These are phyloP conservation scores for Sordariomycetes sp. DNA, from an alignment of 2,329 filamentous ascomycete species.

Conservation along the genomic window DNA sequence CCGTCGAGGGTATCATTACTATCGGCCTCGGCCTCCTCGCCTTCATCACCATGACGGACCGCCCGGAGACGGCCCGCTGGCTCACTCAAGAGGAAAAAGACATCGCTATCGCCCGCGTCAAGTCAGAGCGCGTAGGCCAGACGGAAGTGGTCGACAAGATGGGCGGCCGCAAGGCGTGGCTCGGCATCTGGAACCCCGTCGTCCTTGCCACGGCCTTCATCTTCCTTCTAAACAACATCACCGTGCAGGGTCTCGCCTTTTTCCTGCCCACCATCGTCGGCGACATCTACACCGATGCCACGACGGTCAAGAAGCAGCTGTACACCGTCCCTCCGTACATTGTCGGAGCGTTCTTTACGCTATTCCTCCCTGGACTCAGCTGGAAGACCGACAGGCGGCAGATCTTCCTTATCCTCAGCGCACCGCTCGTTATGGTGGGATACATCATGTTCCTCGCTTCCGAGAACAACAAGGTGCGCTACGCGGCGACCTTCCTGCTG, in stretches of 20 bases:
- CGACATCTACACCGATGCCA: slow-evolving; percentile 49
- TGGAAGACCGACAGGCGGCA: slow-evolving; percentile 45
- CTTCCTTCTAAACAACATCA: slow-evolving; percentile 55
- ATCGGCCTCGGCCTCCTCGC: slow-evolving; percentile 36
- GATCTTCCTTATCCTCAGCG: slow-evolving; percentile 43
- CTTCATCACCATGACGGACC: slow-evolving; percentile 52
- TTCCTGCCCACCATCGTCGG: slow-evolving; percentile 59
- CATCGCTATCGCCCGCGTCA: slow-evolving; percentile 47
- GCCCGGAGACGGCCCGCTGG: slow-evolving; percentile 53
- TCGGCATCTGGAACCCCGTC: slow-evolving; percentile 52
- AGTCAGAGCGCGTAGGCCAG: slow-evolving; percentile 38
- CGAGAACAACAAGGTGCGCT: slow-evolving; percentile 35
- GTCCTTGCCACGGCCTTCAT: slow-evolving; percentile 34
- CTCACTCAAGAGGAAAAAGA: slow-evolving; percentile 48
- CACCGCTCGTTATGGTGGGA: slow-evolving; percentile 42
- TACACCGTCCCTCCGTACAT: slow-evolving; percentile 58
- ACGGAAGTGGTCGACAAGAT: slow-evolving; percentile 47
- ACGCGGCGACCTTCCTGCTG: slow-evolving; percentile 56
- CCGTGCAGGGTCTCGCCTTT: slow-evolving; percentile 59
- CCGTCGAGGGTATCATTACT: slow-evolving; percentile 54
- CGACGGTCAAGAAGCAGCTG: slow-evolving; percentile 50
- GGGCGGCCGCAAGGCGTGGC: slow-evolving; percentile 42
- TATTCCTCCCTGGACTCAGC: slow-evolving; percentile 42
- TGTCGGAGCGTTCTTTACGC: slow-evolving; percentile 47
- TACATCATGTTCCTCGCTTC: slow-evolving; percentile 56